Evolutionary conservation across 257 asterid species (phyloP).

Genomic region (Verbena officinalis): DNA sequence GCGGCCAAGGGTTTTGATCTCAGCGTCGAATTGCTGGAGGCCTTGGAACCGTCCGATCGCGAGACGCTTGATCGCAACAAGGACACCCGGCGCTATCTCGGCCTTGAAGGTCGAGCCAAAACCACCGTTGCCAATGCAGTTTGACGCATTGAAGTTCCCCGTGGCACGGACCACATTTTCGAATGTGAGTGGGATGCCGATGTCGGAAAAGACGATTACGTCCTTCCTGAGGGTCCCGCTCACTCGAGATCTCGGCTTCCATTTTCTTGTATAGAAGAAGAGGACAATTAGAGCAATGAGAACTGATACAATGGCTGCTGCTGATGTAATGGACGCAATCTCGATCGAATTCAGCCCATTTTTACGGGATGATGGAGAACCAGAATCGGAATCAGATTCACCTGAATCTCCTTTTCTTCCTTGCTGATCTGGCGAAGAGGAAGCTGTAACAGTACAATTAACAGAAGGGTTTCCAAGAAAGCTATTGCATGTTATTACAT

Average conservation of each 20-base stretch:
- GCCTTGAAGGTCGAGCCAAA: constrained; percentile 98
- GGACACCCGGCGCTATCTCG: constrained; percentile 81
- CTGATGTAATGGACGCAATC: constrained; percentile 81
- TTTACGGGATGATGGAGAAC: constrained; percentile 42
- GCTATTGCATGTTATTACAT: constrained; percentile 63
- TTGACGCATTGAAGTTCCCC: constrained; percentile 78
- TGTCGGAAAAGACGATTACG: constrained; percentile 75
- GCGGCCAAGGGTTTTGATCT: constrained; percentile 77
- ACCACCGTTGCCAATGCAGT: constrained; percentile 94
- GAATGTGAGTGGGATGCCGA: constrained; percentile 72
- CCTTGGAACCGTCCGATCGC: constrained; percentile 81
- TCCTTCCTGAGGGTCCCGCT: constrained; percentile 83
- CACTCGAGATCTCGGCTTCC: constrained; percentile 80
- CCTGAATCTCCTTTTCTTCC: constrained; percentile 44
- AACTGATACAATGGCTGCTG: constrained; percentile 82
- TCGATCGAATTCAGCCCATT: constrained; percentile 63
- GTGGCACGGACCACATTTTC: constrained; percentile 87
- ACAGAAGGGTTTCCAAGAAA: constrained; percentile 76
- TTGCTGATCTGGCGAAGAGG: constrained; percentile 55
- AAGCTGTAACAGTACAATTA: constrained; percentile 49
- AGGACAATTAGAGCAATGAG: constrained; percentile 67
- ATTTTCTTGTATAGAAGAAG: constrained; percentile 77
- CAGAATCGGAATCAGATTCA: constrained; percentile 21
- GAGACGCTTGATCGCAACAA: constrained; percentile 84
- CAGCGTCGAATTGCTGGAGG: constrained; percentile 80